These are phyloP conservation scores for Carex littledalei DNA, from an alignment of 176 grass and related monocot species.

Conservation along the genomic window DNA sequence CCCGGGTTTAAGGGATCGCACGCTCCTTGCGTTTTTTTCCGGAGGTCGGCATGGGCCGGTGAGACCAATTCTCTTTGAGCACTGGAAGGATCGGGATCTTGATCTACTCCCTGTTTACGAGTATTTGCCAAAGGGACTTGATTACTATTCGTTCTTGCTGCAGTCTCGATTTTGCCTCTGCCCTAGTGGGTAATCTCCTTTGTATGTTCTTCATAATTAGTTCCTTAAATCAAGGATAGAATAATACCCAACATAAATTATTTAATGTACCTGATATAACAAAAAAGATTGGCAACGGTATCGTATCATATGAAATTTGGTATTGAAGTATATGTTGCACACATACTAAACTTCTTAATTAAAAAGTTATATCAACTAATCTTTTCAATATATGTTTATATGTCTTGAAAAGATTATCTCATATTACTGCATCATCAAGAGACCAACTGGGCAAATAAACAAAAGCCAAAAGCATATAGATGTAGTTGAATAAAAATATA, in stretches of 20 bases:
- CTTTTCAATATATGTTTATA: too few species aligned
- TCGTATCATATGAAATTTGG: not conserved
- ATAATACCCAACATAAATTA: not conserved
- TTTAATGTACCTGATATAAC: not conserved
- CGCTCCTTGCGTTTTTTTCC: slow-evolving; percentile 61
- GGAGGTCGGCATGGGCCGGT: slow-evolving; percentile 48
- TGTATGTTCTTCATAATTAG: not conserved
- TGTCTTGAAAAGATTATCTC: too few species aligned
- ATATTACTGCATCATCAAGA: too few species aligned
- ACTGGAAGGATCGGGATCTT: slow-evolving; percentile 50
- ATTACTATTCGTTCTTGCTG: slow-evolving; percentile 56
- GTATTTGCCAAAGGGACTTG: slow-evolving; percentile 21
- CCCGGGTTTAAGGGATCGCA: slow-evolving; percentile 7
- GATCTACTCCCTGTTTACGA: slow-evolving; percentile 42
- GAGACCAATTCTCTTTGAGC: slow-evolving; percentile 41
- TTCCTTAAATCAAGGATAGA: not conserved
- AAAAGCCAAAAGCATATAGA: too few species aligned
- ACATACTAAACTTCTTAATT: too few species aligned
- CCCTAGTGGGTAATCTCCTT: slow-evolving; percentile 41
- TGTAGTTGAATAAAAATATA: too few species aligned
- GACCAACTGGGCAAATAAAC: too few species aligned
- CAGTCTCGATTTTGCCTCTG: slow-evolving; percentile 65
- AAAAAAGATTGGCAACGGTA: not conserved
- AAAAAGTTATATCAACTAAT: too few species aligned
- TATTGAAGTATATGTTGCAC: not conserved